Evolutionary conservation across 306 rosid genomes (phyloP).

Genomic region (Astragalus glycyphyllos): DNA sequence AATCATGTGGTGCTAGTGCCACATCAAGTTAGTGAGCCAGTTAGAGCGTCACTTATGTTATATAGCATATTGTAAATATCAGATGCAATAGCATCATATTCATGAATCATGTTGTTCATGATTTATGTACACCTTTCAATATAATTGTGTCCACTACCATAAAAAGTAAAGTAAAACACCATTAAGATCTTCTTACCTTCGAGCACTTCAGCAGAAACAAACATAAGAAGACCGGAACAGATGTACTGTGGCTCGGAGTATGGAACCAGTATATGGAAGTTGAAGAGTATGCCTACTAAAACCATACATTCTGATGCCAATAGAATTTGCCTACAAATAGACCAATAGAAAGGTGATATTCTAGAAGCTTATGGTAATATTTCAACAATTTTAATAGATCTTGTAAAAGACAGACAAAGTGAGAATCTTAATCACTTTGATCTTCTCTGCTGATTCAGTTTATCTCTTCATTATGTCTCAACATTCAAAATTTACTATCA

Average conservation of each 20-base stretch:
- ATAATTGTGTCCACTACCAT: background rate
- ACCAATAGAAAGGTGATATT: constrained; percentile 15
- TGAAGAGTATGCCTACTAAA: constrained; percentile 67
- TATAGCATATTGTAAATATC: too few species aligned
- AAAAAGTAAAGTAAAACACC: constrained; percentile 35
- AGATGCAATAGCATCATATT: too few species aligned
- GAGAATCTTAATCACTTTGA: constrained; percentile 14
- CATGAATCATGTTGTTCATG: background rate
- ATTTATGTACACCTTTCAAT: background rate
- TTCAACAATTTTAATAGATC: constrained; percentile 25
- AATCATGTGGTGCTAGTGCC: too few species aligned
- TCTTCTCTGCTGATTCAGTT: background rate
- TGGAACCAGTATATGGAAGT: constrained; percentile 68
- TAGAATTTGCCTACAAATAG: constrained; percentile 75
- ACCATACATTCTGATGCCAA: constrained; percentile 84
- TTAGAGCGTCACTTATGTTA: too few species aligned
- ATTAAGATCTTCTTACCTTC: constrained; percentile 74
- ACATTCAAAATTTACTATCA: background rate
- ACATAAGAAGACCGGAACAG: constrained; percentile 87
- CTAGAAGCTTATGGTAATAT: constrained; percentile 28
- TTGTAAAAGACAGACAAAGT: constrained; percentile 1
- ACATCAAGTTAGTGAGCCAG: too few species aligned
- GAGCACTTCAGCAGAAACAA: constrained; percentile 98
- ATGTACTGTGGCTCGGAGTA: constrained; percentile 84
- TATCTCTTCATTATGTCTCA: background rate